Evolutionary conservation across 345 rosid genomes (phyloP), one percentile per base, ranked within the genome.

Genomic region (Erucastrum elatum): DNA sequence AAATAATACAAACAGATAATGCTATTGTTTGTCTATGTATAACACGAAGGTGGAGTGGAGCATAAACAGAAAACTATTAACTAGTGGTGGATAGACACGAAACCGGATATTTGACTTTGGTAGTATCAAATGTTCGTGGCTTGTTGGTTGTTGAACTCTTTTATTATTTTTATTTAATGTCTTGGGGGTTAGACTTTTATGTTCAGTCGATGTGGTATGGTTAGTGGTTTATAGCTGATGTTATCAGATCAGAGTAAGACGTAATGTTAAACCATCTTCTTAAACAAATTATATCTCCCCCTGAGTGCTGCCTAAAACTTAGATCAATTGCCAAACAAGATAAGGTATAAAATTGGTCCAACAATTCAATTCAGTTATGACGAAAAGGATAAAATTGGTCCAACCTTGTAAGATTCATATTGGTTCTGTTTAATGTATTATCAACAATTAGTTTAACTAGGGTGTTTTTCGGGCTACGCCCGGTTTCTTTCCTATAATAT

Each of bases 71-170:
- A 44, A 49, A 49, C 11, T 44, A 44, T 12, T 49, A 49, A 49
- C 53, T 49, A 49, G 56, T 55, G 61, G 61, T 55, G 61, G 61
- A 55, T 17, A 55, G 2, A 55, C 3, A 55, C 10, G 12, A 17
- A 55, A 55, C 61, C 61, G 61, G 27, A 55, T 55, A 55, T 55
- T 16, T 55, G 61, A 55, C 61, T 55, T 55, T 55, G 27, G 10
- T 55, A 55, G 11, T 16, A 8, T 79, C 70, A 79, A 29, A 35
- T 61, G 75, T 74, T 62, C 65, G 59, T 74, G 78, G 56, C 60
- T 79, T 61, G 77, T 74, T 79, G 78, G 82, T 73, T 79, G 74
- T 74, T 74, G 78, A 49, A 68, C 26, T 49, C 64, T 68, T 73
- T 67, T 72, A 78, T 33, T 60, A 44, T 4, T 8, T 49, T 39